These are phyloP conservation scores for Annulohypoxylon bovei DNA, from an alignment of 495 filamentous ascomycete genomes.

Conservation along the genomic window DNA sequence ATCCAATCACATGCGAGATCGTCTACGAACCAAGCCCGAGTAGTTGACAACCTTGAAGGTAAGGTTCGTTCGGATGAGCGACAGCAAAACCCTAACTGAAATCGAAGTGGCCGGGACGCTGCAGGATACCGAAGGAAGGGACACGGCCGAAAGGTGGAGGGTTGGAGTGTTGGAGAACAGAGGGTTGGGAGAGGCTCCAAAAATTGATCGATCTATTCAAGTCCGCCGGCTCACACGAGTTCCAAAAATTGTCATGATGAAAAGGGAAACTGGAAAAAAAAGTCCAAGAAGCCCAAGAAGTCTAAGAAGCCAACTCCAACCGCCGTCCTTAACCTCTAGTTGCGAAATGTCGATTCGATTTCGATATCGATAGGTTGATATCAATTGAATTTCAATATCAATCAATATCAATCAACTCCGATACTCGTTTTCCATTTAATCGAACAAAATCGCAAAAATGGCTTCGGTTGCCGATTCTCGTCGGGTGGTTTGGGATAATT, in stretches of 20 bases:
- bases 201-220: conserved; percentile 10
- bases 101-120: conserved; percentile 12
- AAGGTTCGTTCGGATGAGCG: conserved; percentile 29
- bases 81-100: conserved; percentile 27
- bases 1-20: conserved; percentile 30
- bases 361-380: background rate
- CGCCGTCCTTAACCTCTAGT: background rate
- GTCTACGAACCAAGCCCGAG: background rate
- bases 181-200: conserved; percentile 14
- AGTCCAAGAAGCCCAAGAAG: too few relatives aligned
- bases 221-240: conserved; percentile 10
- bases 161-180: too few relatives aligned
- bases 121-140: background rate
- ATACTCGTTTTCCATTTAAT: background rate
- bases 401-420: conserved; percentile 2
- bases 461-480: conserved; percentile 20
- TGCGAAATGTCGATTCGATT: background rate
- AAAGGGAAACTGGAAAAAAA: background rate
- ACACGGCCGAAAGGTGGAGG: background rate
- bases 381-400: background rate
- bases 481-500: conserved; percentile 20
- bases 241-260: conserved; percentile 19
- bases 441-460: conserved; percentile 4
- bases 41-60: background rate
- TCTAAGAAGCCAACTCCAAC: background rate